These are phyloP conservation scores for Garcia nutans DNA, from an alignment of 345 rosid species.

Conservation along the genomic window DNA sequence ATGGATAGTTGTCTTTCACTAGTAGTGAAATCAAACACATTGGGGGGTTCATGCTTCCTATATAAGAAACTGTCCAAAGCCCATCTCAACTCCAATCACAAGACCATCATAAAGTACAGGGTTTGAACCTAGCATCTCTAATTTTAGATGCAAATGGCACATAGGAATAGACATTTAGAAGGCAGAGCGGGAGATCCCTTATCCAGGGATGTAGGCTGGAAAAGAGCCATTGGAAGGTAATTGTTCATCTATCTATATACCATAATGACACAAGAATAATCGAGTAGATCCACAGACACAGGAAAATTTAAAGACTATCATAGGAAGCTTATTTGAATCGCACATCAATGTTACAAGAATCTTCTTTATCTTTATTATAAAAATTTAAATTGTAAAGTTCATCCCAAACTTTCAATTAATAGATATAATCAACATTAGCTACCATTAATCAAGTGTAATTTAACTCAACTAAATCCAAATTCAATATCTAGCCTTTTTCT, in stretches of 20 bases:
- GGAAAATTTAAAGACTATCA: not conserved
- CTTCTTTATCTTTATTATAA: not conserved
- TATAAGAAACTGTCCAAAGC: too few relatives aligned
- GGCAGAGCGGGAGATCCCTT: too few relatives aligned
- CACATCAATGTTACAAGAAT: not conserved
- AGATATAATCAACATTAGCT: not conserved
- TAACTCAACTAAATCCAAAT: not conserved
- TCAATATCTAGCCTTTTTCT: not conserved
- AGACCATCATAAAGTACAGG: too few relatives aligned
- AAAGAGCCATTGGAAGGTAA: too few relatives aligned
- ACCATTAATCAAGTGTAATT: not conserved
- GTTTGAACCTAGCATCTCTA: too few relatives aligned
- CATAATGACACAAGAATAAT: not conserved
- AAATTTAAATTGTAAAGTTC: not conserved
- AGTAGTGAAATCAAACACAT: too few relatives aligned
- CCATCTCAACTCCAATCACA: too few relatives aligned
- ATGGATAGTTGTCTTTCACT: too few relatives aligned
- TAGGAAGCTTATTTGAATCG: not conserved
- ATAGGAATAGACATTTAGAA: too few relatives aligned
- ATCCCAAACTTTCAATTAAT: not conserved
- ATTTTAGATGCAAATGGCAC: too few relatives aligned
- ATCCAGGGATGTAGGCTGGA: too few relatives aligned
- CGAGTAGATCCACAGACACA: not conserved
- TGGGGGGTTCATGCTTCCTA: too few relatives aligned
- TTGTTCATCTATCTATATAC: not conserved